Conservation (phyloP, 1,139 yeast genomes). For the Suhomyces bolitotheri region DNA sequence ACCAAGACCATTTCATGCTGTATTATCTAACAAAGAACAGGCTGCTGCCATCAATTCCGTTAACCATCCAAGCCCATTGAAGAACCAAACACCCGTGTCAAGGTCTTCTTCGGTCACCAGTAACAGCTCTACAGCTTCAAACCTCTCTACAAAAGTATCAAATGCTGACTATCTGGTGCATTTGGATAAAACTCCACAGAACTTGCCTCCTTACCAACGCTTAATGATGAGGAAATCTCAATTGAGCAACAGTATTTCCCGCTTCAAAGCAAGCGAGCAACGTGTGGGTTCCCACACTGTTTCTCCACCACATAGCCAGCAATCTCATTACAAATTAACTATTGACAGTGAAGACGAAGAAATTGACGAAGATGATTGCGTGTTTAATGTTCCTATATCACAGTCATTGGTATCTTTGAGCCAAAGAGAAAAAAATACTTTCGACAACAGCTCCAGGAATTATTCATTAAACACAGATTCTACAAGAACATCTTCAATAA, state of each 20-base stretch:
- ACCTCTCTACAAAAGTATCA: constrained; percentile 8
- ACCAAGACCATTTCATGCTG: too few species aligned
- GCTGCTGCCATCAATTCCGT: too few species aligned
- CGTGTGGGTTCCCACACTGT: neutral
- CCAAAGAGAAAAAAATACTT: constrained; percentile 27
- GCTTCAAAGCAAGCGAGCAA: constrained; percentile 21
- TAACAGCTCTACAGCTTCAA: constrained; percentile 14
- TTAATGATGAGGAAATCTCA: constrained; percentile 35
- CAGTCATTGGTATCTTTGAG: constrained; percentile 42
- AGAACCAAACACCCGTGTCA: constrained; percentile 19
- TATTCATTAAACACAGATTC: constrained; percentile 31
- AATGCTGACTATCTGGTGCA: constrained; percentile 23
- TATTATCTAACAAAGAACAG: too few species aligned
- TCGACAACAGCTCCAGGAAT: constrained; percentile 24
- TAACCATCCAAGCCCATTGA: constrained; percentile 23
- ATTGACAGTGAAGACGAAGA: constrained; percentile 50
- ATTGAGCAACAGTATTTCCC: constrained; percentile 25
- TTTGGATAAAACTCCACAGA: constrained; percentile 28
- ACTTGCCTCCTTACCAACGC: constrained; percentile 43
- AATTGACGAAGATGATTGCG: constrained; percentile 49
- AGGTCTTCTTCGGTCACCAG: constrained; percentile 23
- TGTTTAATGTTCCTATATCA: constrained; percentile 65
- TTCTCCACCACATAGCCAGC: neutral
- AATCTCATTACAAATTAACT: neutral
- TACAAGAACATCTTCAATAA: constrained; percentile 47